A percentile compares a stretch with the other conserved stretches of the same genome.
phyloP scores from a whole-genome alignment of 768 basidiomycete species.

The Suillus hirtellus region DNA sequence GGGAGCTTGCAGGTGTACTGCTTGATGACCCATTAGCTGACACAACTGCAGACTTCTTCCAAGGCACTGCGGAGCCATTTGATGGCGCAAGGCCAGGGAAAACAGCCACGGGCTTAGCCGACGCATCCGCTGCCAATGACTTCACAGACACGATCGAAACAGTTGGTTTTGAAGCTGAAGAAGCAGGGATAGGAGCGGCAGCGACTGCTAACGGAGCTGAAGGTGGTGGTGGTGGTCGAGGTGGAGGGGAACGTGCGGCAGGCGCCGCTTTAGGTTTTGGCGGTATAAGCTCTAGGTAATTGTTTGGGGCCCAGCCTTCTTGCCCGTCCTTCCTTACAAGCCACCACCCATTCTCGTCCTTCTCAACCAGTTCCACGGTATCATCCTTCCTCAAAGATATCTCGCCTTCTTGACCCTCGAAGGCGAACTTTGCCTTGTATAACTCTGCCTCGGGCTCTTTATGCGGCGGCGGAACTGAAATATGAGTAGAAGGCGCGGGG shows the following conservation, averaged over 20 bases:
- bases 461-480: conserved; percentile 43
- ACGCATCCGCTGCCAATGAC: conserved; percentile 54
- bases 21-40: conserved; percentile 35
- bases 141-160: conserved; percentile 37
- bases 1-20: conserved; percentile 45
- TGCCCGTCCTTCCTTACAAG: conserved; percentile 77
- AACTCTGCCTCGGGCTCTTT: conserved; percentile 65
- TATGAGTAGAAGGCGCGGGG: conserved; percentile 42
- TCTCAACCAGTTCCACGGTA: conserved; percentile 86
- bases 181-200: conserved; percentile 34
- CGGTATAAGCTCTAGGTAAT: conserved; percentile 83
- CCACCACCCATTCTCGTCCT: conserved; percentile 98
- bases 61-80: conserved; percentile 71
- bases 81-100: conserved; percentile 73
- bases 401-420: conserved; percentile 91
- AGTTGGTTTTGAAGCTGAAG: conserved; percentile 35
- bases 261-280: conserved; percentile 63
- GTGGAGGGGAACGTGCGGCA: conserved; percentile 71
- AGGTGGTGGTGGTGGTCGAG: conserved; percentile 44
- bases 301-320: conserved; percentile 96
- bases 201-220: conserved; percentile 39
- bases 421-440: conserved; percentile 91
- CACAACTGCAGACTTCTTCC: conserved; percentile 58
- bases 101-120: conserved; percentile 79
- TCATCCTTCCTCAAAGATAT: conserved; percentile 90